phyloP scores from a whole-genome alignment of 768 basidiomycete species.

The Naganishia vishniacii region DNA sequence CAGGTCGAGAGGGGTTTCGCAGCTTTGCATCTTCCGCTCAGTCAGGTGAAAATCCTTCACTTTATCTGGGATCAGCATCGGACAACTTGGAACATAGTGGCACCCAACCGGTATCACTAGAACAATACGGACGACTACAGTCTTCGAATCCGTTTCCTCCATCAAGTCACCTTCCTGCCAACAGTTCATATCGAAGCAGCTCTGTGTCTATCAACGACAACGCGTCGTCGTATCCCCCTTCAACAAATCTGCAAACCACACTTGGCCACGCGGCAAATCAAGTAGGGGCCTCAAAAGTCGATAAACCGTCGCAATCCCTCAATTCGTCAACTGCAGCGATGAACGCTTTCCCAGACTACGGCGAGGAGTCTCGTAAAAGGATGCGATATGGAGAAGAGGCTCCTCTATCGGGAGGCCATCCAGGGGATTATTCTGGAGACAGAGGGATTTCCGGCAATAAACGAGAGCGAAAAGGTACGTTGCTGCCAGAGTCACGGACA shows the following conservation, averaged over 20 bases:
- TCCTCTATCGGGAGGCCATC: not conserved
- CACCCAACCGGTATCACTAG: not conserved
- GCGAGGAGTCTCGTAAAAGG: constrained; percentile 6
- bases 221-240: not conserved
- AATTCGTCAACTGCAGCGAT: not conserved
- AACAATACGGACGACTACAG: not conserved
- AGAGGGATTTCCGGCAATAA: not conserved
- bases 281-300: not conserved
- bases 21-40: not conserved
- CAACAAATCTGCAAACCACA: not conserved
- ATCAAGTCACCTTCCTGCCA: not conserved
- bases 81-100: not conserved
- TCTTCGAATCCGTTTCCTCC: not conserved
- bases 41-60: not conserved
- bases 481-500: too few relatives aligned
- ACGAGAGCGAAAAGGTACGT: constrained; percentile 13
- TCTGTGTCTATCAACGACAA: not conserved
- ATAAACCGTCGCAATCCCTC: not conserved
- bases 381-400: constrained; percentile 14
- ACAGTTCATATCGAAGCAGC: constrained; percentile 3
- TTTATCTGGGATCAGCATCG: not conserved
- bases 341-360: constrained; percentile 11
- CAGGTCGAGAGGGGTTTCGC: constrained; percentile 14
- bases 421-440: not conserved
- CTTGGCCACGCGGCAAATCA: too few relatives aligned